Conservation (phyloP, 805 yeast species). For the Candida ulmi region DNA sequence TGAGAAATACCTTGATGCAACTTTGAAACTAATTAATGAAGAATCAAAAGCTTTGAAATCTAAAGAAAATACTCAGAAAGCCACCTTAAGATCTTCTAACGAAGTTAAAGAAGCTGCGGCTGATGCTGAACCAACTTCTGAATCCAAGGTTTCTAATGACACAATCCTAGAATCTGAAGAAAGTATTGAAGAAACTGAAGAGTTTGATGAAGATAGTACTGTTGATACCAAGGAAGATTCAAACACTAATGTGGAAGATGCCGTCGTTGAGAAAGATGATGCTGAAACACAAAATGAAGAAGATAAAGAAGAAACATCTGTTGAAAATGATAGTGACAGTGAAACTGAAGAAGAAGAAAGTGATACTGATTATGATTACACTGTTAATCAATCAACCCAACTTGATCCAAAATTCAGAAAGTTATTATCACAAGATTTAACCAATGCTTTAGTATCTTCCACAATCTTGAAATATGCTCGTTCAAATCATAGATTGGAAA, state of each 20-base stretch:
- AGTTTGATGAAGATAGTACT: no score
- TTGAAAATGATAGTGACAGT: background rate
- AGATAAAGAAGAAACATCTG: background rate
- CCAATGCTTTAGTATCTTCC: conserved; percentile 20
- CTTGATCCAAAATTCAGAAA: conserved; percentile 15
- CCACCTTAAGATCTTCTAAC: no score
- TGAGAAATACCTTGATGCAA: conserved; percentile 20
- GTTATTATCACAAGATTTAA: conserved; percentile 19
- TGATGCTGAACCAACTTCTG: no score
- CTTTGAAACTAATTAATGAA: conserved; percentile 13
- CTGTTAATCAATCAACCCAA: background rate
- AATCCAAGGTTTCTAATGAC: no score
- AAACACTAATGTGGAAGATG: background rate
- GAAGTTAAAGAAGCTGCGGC: no score
- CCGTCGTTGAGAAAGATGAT: background rate
- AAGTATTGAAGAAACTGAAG: no score
- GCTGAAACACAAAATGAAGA: background rate
- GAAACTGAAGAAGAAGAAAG: conserved; percentile 4
- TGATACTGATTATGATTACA: conserved; percentile 6
- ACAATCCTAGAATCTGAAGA: no score
- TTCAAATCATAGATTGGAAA: conserved; percentile 10
- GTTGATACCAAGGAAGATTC: no score
- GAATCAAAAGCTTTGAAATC: conserved; percentile 4
- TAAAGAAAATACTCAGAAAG: no score
- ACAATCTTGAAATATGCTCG: conserved; percentile 19